Percentiles rank a stretch among this genome's conserved stretches.
These are phyloP conservation scores for Cucurbita moschata DNA, from an alignment of 306 rosid species.

Conservation along the genomic window DNA sequence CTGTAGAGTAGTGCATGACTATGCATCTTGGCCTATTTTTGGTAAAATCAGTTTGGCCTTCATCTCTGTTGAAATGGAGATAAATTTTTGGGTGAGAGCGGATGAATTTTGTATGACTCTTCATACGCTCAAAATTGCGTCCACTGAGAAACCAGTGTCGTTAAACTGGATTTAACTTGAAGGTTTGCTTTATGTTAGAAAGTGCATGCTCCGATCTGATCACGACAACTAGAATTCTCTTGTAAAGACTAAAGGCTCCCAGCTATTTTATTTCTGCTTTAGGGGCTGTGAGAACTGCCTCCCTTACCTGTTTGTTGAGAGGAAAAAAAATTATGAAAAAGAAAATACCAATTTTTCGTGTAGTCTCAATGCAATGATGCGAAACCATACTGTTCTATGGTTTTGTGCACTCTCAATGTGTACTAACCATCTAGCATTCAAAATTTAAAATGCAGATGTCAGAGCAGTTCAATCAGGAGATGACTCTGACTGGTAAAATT, in stretches of 20 bases:
- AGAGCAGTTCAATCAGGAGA: slow-evolving; percentile 93
- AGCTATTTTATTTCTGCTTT: background rate
- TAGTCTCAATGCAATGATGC: background rate
- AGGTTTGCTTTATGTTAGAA: background rate
- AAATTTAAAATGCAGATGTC: slow-evolving; percentile 59
- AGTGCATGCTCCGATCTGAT: background rate
- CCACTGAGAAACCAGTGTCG: background rate
- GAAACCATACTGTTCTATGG: background rate
- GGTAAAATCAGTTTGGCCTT: background rate
- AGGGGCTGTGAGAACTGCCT: background rate
- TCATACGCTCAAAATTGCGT: background rate
- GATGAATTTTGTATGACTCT: background rate
- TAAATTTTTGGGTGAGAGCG: background rate
- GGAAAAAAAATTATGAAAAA: background rate
- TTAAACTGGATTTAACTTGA: background rate
- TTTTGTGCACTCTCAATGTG: background rate
- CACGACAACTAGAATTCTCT: background rate
- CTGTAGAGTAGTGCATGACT: background rate
- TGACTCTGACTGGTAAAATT: slow-evolving; percentile 77
- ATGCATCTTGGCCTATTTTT: background rate
- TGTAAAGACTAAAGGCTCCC: background rate
- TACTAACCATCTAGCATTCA: background rate
- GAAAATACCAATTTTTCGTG: background rate
- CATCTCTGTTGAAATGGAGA: background rate
- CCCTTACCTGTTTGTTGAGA: background rate